Conservation (phyloP, 345 rosid species). For the Pelargonium nanum region DNA sequence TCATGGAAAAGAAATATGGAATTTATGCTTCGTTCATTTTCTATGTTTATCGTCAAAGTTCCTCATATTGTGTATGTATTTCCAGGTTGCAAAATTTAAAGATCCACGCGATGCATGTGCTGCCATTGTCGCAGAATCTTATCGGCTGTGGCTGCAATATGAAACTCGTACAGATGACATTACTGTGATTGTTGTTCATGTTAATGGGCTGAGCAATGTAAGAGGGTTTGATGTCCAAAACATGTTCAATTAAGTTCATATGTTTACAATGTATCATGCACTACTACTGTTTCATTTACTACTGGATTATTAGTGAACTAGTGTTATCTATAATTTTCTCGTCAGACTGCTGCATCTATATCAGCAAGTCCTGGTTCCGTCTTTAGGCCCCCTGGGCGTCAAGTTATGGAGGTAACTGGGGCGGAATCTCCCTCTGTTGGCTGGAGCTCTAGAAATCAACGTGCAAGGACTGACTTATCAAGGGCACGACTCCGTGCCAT, state of each 20-base stretch:
- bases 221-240: slow-evolving; percentile 17
- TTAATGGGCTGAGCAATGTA: slow-evolving; percentile 68
- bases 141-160: slow-evolving; percentile 95
- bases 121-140: slow-evolving; percentile 98
- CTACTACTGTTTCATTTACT: too few species aligned
- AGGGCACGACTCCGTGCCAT: slow-evolving; percentile 89
- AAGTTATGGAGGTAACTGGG: slow-evolving; percentile 71
- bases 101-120: slow-evolving; percentile 99
- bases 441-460: slow-evolving; percentile 67
- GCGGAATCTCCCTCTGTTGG: slow-evolving; percentile 78
- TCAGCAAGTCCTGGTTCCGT: slow-evolving; percentile 30
- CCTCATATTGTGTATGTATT: slow-evolving; percentile 7
- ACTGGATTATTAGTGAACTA: too few species aligned
- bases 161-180: slow-evolving; percentile 99
- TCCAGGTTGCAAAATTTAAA: slow-evolving; percentile 80
- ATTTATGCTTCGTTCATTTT: background rate
- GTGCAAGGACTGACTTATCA: slow-evolving; percentile 80
- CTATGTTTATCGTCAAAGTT: background rate
- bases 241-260: background rate
- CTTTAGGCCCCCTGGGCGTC: slow-evolving; percentile 48
- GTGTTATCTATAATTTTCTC: slow-evolving; percentile 10
- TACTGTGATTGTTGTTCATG: slow-evolving; percentile 85
- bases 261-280: too few species aligned
- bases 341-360: slow-evolving; percentile 49
- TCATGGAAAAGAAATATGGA: too few species aligned